Base-by-base conservation (phyloP, 257 asterid genomes). In the Solanum stenotomum region DNA sequence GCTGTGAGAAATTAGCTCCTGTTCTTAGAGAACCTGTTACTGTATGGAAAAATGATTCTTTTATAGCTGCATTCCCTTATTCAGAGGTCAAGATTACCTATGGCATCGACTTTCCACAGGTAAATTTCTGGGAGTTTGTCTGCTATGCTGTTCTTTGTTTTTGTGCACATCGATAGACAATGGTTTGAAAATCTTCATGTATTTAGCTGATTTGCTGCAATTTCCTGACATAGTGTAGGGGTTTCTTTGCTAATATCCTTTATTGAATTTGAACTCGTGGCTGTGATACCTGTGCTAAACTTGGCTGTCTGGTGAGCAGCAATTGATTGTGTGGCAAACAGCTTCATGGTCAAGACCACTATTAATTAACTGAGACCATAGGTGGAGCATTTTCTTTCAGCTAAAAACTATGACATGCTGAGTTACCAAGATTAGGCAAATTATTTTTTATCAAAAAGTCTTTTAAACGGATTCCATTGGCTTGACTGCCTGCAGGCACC, bases 101-200 rank as follows among this genome's bases (percentile, higher is more conserved):
- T 78, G 99, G 99, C 86, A 96, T 97, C 70, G 93, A 94, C 92
- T 97, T 91, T 93, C 95, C 98, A 25, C 95, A 92, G 96, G 99
- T 94, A 74, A 83, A 68, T 79, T 46, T 46, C 65, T 56, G 18
- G 18, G 31, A 44, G 59, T 61, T 74, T 18, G 72, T 89, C 6
- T 46, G 67, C 61, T 84, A 16, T 67, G 83, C 85, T 79, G 20
- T 79, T 46, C 67, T 79, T 79, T 79, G 85, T 44, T 44, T 44
- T 79, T 79, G 40, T 79, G 67, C 85, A 79, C 40, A 44, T 46
- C 1, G 20, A 79, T 27, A 9, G 67, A 79, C 85, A 46, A 44
- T 44, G 40, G 1, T 79, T 16, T 79, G 85, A 63, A 44, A 6
- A 79, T 75, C 67, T 27, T 79, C 38, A 44, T 44, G 40, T 38